These are phyloP conservation scores for Scalesia atractyloides DNA, from an alignment of 129 eudicot genomes.

Conservation along the genomic window DNA sequence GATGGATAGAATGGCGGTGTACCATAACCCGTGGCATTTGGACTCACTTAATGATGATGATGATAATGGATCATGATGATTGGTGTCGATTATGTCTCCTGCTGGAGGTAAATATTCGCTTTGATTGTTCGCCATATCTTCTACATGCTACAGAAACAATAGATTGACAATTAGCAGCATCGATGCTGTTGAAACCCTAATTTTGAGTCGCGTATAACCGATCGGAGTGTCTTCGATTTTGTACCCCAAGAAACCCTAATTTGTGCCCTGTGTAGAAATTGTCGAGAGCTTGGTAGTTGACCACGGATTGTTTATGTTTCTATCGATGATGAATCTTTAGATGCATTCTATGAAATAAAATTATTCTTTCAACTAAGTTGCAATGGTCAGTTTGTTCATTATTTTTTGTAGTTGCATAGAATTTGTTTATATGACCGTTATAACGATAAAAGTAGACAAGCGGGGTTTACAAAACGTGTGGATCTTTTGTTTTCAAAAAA, in stretches of 20 bases:
- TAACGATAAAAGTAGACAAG: too few species aligned
- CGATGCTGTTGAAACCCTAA: conserved; percentile 22
- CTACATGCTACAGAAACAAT: conserved; percentile 22
- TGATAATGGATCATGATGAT: conserved; percentile 12
- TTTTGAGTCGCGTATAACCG: conserved; percentile 17
- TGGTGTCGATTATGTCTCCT: conserved; percentile 20
- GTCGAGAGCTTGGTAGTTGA: conserved; percentile 24
- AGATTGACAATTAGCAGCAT: conserved; percentile 13
- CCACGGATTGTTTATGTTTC: not conserved
- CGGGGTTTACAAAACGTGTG: too few species aligned
- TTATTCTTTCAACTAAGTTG: too few species aligned
- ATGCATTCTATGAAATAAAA: too few species aligned
- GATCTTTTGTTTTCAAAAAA: too few species aligned
- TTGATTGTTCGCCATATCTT: conserved; percentile 29
- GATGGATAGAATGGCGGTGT: conserved; percentile 51
- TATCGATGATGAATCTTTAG: too few species aligned
- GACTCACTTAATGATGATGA: not conserved
- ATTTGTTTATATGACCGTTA: too few species aligned
- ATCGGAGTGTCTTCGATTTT: conserved; percentile 20
- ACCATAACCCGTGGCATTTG: conserved; percentile 66
- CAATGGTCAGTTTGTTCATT: too few species aligned
- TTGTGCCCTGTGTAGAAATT: conserved; percentile 23
- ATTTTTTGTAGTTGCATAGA: too few species aligned
- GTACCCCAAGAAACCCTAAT: conserved; percentile 30
- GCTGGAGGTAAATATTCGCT: conserved; percentile 19